Evolutionary conservation across 2,329 filamentous ascomycete genomes (phyloP), one percentile per base, ranked within the genome.

Genomic region (Cercospora janseana): DNA sequence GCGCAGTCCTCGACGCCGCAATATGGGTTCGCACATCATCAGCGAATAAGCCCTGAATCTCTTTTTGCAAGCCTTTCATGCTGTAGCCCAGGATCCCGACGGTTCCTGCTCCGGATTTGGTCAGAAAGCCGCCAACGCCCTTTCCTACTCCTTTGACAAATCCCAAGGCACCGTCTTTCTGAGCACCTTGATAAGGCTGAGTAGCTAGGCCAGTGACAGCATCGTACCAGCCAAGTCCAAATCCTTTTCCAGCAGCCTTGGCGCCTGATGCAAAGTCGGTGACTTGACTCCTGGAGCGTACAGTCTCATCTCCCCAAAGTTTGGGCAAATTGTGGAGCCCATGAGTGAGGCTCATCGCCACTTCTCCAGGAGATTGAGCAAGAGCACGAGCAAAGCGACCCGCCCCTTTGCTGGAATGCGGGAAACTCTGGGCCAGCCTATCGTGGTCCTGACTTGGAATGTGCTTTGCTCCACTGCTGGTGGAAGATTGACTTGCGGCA

Each of bases 241-340:
- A 84, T 63, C 88, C 87, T 68, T 77, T 67, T 7, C 58, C 58
- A 38, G 90, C 91, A 37, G 89, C 83, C 55, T 78, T 83, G 20
- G 95, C 69, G 0, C 91, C 91, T 55, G 84, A 88, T 44, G 81
- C 77, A 41, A 95, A 73, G 44, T 84, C 86, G 0, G 87, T 90
- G 4, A 95, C 87, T 59, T 88, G 88, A 49, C 89, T 86, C 1
- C 80, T 73, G n/a, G 86, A 85, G 6, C 88, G 79, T 1, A 95
- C 83, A 1, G 84, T 90, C 1, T 88, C 82, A 62, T 95, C 90
- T 31, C 90, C 87, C 64, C 95, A 95, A 1, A 95, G 73, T 59
- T 81, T 85, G 0, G 91, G 90, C 4, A 87, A 85, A 61, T 95
- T 95, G 64, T 92, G 86, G 65, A 95, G 94, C 0, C 91, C 91